Percentiles rank a stretch among this genome's conserved stretches.
Conservation (phyloP, 2,329 filamentous ascomycete genomes). For the Colletotrichum horii region DNA sequence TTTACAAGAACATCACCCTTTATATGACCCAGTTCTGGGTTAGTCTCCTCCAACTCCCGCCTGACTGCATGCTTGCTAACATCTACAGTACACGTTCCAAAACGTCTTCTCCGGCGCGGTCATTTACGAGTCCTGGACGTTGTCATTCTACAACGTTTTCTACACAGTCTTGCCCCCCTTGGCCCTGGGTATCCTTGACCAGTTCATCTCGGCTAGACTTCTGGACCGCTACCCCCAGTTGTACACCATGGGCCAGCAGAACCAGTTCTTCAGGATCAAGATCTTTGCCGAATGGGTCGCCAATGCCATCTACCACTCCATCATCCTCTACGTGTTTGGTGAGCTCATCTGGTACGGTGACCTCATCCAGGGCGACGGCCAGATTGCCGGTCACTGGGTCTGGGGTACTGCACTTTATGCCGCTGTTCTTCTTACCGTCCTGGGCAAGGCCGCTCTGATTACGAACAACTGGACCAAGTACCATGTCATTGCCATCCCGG, state of each 20-base stretch:
- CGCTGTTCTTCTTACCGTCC: constrained; percentile 88
- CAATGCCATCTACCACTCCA: constrained; percentile 94
- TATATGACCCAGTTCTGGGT: constrained; percentile 99
- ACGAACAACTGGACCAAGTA: constrained; percentile 99
- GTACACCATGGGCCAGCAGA: constrained; percentile 91
- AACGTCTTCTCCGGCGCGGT: constrained; percentile 97
- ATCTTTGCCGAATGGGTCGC: constrained; percentile 92
- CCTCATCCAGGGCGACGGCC: constrained; percentile 78
- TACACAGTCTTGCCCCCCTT: constrained; percentile 95
- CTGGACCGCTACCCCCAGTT: constrained; percentile 96
- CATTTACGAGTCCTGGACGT: constrained; percentile 98
- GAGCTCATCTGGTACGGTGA: constrained; percentile 85
- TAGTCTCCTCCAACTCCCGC: constrained; percentile 39
- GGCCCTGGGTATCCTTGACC: constrained; percentile 94
- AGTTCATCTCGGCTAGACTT: constrained; percentile 93
- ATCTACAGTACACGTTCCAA: constrained; percentile 85
- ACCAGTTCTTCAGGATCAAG: constrained; percentile 90
- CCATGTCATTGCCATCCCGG: constrained; percentile 92
- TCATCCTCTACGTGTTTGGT: constrained; percentile 87
- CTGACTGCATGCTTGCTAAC: constrained; percentile 26
- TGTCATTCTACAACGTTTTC: constrained; percentile 99
- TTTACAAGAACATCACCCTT: constrained; percentile 98
- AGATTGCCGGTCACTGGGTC: constrained; percentile 91
- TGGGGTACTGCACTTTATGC: constrained; percentile 97
- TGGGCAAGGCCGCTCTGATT: constrained; percentile 92